Evolutionary conservation across 768 basidiomycete species (phyloP).

Genomic region (Suillus clintonianus): DNA sequence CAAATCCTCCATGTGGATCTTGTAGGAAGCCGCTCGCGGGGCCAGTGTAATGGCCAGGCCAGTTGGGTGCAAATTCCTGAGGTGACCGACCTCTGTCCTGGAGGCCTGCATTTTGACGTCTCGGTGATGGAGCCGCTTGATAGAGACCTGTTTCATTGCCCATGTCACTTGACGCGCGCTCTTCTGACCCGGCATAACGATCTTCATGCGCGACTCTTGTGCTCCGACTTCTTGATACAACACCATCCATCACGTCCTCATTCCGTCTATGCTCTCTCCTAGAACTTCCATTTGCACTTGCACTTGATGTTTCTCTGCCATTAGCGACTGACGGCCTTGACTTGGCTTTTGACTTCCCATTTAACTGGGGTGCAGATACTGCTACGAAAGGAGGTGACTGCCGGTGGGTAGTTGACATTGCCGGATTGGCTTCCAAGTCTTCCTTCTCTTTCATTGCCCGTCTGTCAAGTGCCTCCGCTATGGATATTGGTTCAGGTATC

Average conservation of each 20-base stretch:
- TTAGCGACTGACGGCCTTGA: conserved; percentile 34
- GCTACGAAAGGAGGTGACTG: conserved; percentile 21
- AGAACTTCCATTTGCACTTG: conserved; percentile 25
- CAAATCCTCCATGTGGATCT: conserved; percentile 43
- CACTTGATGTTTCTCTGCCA: conserved; percentile 33
- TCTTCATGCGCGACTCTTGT: conserved; percentile 26
- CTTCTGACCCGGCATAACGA: conserved; percentile 18
- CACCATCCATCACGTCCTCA: conserved; percentile 19
- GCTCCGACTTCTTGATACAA: conserved; percentile 31
- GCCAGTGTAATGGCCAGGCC: conserved; percentile 45
- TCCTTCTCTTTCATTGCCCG: conserved; percentile 55
- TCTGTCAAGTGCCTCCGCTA: conserved; percentile 59
- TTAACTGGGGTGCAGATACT: conserved; percentile 26
- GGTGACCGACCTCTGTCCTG: neutral
- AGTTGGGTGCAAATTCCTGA: conserved; percentile 24
- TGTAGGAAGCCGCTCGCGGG: conserved; percentile 53
- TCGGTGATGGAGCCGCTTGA: conserved; percentile 21
- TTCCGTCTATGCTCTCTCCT: conserved; percentile 22
- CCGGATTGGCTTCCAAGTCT: conserved; percentile 61
- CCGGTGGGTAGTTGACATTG: conserved; percentile 39
- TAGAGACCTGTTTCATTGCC: conserved; percentile 24
- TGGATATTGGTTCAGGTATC: conserved; percentile 61
- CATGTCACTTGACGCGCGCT: conserved; percentile 19
- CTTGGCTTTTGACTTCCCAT: conserved; percentile 42
- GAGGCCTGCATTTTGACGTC: conserved; percentile 15